phyloP scores from a whole-genome alignment of 2,329 filamentous ascomycete species.

The Aspergillus brunneoviolaceus region DNA sequence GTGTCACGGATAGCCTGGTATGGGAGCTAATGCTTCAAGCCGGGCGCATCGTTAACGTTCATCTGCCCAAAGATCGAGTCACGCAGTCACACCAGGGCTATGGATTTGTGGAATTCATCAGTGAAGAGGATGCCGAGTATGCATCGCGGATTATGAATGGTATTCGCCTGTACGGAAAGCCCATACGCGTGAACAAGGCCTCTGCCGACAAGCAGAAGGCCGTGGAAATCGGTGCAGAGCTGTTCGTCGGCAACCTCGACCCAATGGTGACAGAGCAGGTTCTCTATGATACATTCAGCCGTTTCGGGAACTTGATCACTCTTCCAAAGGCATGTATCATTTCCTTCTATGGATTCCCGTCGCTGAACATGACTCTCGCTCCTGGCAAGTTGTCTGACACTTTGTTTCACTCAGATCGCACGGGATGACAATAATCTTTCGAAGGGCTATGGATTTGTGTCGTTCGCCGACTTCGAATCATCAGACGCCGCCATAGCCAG shows the following conservation, averaged over 20 bases:
- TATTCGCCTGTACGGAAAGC: slow-evolving; percentile 88
- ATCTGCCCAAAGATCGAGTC: slow-evolving; percentile 96
- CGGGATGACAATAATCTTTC: slow-evolving; percentile 83
- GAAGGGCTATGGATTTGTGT: slow-evolving; percentile 96
- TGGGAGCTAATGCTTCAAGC: slow-evolving; percentile 99
- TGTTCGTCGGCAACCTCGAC: slow-evolving; percentile 95
- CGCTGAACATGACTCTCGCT: not conserved
- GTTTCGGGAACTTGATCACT: slow-evolving; percentile 82
- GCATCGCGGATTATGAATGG: slow-evolving; percentile 96
- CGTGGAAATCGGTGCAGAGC: slow-evolving; percentile 90
- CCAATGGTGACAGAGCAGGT: slow-evolving; percentile 93
- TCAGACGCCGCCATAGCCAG: slow-evolving; percentile 87
- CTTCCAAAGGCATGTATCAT: slow-evolving; percentile 70
- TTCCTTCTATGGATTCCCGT: not conserved
- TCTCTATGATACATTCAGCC: slow-evolving; percentile 90
- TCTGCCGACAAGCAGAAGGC: slow-evolving; percentile 91
- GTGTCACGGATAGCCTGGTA: slow-evolving; percentile 82
- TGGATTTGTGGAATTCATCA: slow-evolving; percentile 98
- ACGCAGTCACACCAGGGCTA: slow-evolving; percentile 97
- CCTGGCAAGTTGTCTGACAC: slow-evolving; percentile 24
- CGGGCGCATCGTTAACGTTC: slow-evolving; percentile 95
- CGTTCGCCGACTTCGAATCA: slow-evolving; percentile 87
- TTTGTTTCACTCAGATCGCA: slow-evolving; percentile 53
- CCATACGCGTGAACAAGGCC: slow-evolving; percentile 92
- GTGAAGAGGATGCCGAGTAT: slow-evolving; percentile 93